Conservation (phyloP, 208 protist species). For the Crithidia thermophila region DNA sequence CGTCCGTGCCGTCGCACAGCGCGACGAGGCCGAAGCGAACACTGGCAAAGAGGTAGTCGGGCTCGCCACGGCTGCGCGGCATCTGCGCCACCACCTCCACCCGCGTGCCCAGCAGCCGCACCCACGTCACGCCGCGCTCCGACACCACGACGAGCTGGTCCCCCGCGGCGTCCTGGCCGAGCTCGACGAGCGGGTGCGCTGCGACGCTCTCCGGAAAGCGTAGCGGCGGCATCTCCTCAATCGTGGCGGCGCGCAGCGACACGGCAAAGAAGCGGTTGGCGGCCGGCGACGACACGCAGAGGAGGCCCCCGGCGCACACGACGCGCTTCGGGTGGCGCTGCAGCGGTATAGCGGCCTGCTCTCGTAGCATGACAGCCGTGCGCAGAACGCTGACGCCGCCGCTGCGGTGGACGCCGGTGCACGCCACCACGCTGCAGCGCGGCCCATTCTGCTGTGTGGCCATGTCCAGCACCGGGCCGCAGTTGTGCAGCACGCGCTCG, state of each 20-base stretch:
- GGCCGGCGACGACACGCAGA: slow-evolving; percentile 10
- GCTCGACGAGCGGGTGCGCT: slow-evolving; percentile 7
- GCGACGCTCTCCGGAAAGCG: slow-evolving; percentile 3
- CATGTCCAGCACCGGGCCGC: slow-evolving; percentile 79
- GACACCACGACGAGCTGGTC: slow-evolving; percentile 18
- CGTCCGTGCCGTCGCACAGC: slow-evolving; percentile 18
- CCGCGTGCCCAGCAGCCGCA: background rate
- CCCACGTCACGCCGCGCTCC: slow-evolving; percentile 19
- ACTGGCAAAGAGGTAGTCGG: slow-evolving; percentile 16
- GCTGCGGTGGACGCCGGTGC: slow-evolving; percentile 57
- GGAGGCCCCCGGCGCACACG: slow-evolving; percentile 23
- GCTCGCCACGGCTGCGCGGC: background rate
- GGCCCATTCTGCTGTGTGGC: slow-evolving; percentile 47
- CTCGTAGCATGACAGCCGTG: slow-evolving; percentile 56
- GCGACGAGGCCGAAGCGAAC: slow-evolving; percentile 12
- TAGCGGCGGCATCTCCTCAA: slow-evolving; percentile 4
- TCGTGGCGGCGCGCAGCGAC: slow-evolving; percentile 3
- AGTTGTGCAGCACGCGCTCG: slow-evolving; percentile 55
- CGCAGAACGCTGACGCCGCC: slow-evolving; percentile 77
- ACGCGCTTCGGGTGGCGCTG: slow-evolving; percentile 13
- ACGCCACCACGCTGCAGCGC: slow-evolving; percentile 63
- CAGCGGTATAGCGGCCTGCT: slow-evolving; percentile 16
- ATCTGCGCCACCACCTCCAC: slow-evolving; percentile 18
- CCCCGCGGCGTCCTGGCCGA: slow-evolving; percentile 4
- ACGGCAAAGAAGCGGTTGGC: slow-evolving; percentile 26